Percentiles rank a stretch among this genome's conserved stretches.
Conservation (phyloP, 257 asterid species). For the Solanum peruvianum region DNA sequence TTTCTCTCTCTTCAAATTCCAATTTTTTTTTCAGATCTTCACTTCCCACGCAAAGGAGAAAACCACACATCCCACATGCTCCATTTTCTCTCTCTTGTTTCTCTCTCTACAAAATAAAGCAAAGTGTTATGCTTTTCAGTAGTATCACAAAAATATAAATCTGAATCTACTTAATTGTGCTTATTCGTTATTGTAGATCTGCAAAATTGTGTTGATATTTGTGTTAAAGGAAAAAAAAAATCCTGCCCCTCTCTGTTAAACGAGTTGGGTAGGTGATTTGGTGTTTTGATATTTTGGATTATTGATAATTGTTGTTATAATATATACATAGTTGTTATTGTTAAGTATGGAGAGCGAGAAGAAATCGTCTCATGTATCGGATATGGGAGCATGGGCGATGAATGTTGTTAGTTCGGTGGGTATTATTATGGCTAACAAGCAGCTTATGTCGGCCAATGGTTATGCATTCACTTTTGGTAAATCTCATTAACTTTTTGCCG, state of each 20-base stretch:
- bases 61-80: constrained; percentile 3
- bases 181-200: not conserved
- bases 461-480: constrained; percentile 76
- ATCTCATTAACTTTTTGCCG: not conserved
- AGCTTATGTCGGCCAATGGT: constrained; percentile 78
- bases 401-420: constrained; percentile 92
- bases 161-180: not conserved
- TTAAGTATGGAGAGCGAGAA: constrained; percentile 60
- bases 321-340: not conserved
- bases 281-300: not conserved
- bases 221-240: not conserved
- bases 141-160: not conserved
- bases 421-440: constrained; percentile 91
- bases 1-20: not conserved
- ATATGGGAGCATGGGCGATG: constrained; percentile 98
- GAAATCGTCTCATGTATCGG: constrained; percentile 65
- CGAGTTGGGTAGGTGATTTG: not conserved
- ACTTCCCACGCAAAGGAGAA: not conserved
- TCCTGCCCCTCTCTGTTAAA: not conserved
- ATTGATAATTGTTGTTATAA: not conserved
- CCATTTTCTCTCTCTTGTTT: not conserved
- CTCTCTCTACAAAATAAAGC: not conserved
- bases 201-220: not conserved
- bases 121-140: not conserved
- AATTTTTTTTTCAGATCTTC: not conserved